Conservation (phyloP, 306 rosid genomes). For the Phaseolus lunatus region DNA sequence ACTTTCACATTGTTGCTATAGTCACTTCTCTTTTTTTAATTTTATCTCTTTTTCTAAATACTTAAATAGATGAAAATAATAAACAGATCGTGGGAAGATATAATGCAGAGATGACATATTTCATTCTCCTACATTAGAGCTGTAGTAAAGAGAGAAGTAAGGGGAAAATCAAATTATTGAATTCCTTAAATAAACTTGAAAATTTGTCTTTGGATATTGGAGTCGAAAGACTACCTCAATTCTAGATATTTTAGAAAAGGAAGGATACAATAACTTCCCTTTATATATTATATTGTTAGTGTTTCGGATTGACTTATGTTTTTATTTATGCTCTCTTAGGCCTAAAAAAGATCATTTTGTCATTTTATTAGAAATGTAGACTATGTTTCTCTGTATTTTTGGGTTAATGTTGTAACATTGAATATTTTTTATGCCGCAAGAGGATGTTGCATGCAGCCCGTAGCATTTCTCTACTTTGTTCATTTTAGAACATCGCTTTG, state of each 20-base stretch:
- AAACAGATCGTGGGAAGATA: background rate
- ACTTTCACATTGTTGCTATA: background rate
- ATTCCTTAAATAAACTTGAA: background rate
- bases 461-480: background rate
- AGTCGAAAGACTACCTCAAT: background rate
- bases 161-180: background rate
- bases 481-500: background rate
- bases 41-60: background rate
- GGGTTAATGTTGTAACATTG: background rate
- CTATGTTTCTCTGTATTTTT: background rate
- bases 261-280: background rate
- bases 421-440: background rate
- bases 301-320: background rate
- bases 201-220: background rate
- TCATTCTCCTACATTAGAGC: background rate
- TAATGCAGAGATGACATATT: background rate
- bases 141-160: background rate
- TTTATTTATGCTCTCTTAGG: background rate
- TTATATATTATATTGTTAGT: background rate
- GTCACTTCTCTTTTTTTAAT: background rate
- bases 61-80: background rate
- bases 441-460: background rate
- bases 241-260: slow-evolving; percentile 5
- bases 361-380: background rate
- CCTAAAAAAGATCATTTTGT: background rate